Base-by-base conservation (phyloP, 2,329 filamentous ascomycete genomes). In the Aureobasidium sp. region DNA sequence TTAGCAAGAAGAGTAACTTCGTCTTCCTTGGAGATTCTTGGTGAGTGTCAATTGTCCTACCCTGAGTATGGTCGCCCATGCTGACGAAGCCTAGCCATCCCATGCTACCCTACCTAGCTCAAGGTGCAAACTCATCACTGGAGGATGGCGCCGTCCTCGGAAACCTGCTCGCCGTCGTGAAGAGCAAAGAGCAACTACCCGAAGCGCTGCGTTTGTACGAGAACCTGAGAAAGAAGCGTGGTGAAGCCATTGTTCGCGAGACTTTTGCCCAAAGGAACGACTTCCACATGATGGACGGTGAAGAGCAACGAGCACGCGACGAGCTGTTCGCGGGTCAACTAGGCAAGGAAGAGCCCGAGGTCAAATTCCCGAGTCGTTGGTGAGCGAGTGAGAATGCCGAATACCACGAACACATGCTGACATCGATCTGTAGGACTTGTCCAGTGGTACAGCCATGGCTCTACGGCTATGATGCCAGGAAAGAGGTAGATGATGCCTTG, bases 101-200 rank as follows among this genome's bases (percentile, higher is more conserved):
- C 0, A 86, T 86, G 83, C 73, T 87, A 2, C 84, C 83, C 3
- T 82, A 84, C 65, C 76, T 85, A 32, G 86, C 83, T 0, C 87
- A 85, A 70, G 86, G 87, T 0, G 86, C 86, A 14, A 88, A 88
- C 68, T 85, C 81, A 0, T 82, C 83, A 0, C 76, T 90, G 1
- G 86, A 90, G 68, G 87, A 90, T 59, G 86, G 85, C 0, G 85
- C 85, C 0, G 84, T 87, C 0, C 72, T 89, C 0, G 86, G 86
- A 0, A 75, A 78, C 0, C 73, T 89, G 0, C 79, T 80, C 0
- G 75, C 79, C 3, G 74, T n/a, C 13, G 30, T 86, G 10, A 72
- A 75, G 37, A 71, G 70, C 0, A 78, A 75, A 50, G 67, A 66
- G 0, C 73, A 76, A 44, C 65, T 74, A 4, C 74, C 78, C 0